phyloP scores from a whole-genome alignment of 305 asterid species.

The Lippia alba region DNA sequence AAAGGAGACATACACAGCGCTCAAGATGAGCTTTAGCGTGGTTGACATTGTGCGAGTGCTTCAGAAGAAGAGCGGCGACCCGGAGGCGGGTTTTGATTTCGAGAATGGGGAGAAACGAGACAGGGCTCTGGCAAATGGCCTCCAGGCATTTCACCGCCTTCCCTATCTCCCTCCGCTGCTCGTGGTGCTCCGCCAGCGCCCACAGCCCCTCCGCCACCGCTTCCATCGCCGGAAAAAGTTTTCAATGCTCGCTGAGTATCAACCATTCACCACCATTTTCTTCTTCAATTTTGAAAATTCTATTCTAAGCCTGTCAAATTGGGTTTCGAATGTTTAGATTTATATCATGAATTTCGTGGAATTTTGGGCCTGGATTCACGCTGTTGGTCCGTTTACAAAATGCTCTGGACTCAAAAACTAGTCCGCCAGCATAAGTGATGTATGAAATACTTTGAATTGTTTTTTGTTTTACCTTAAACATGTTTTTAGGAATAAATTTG shows the following conservation, averaged over 20 bases:
- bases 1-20: slow-evolving; percentile 62
- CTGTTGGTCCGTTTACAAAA: no score
- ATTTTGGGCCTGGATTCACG: no score
- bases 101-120: slow-evolving; percentile 81
- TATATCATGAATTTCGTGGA: no score
- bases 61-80: slow-evolving; percentile 80
- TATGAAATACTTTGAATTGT: no score
- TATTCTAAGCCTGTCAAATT: no score
- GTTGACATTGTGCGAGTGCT: slow-evolving; percentile 86
- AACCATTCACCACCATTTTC: background rate
- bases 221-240: slow-evolving; percentile 59
- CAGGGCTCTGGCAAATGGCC: slow-evolving; percentile 91
- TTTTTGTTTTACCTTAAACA: no score
- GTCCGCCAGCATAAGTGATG: no score
- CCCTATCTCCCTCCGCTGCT: slow-evolving; percentile 76
- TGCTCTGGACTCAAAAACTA: no score
- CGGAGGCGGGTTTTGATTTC: slow-evolving; percentile 95
- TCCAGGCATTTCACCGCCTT: slow-evolving; percentile 90
- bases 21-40: slow-evolving; percentile 95
- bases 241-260: slow-evolving; percentile 14
- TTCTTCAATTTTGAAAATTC: background rate
- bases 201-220: slow-evolving; percentile 96
- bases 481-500: no score
- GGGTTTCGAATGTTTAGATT: no score
- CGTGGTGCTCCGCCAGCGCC: slow-evolving; percentile 89